Conservation (phyloP, 2,329 filamentous ascomycete genomes). For the Venturia effusa region DNA sequence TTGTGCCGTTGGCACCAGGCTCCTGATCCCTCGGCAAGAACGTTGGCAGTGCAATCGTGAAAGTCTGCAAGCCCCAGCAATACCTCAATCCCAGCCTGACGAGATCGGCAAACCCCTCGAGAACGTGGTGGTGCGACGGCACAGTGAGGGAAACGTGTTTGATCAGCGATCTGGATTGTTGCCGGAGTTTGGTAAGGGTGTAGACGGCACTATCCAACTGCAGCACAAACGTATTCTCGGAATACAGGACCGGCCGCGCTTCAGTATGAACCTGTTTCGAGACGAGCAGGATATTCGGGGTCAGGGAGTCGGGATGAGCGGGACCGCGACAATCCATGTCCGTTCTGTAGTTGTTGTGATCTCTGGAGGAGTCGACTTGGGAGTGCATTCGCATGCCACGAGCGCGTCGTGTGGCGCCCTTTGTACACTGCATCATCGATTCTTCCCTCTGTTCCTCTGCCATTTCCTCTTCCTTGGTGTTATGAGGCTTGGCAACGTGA, state of each 20-base stretch:
- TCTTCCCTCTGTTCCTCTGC: background rate
- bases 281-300: slow-evolving; percentile 27
- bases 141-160: slow-evolving; percentile 34
- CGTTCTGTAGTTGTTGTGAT: background rate
- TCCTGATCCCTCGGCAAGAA: slow-evolving; percentile 21
- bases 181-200: slow-evolving; percentile 29
- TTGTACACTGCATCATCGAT: background rate
- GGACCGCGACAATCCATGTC: background rate
- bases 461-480: slow-evolving; percentile 13
- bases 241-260: slow-evolving; percentile 30
- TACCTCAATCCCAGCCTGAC: slow-evolving; percentile 35
- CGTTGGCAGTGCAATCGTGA: slow-evolving; percentile 29
- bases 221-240: slow-evolving; percentile 29
- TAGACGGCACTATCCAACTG: slow-evolving; percentile 26
- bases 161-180: slow-evolving; percentile 32
- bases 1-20: slow-evolving; percentile 17
- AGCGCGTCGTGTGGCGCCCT: background rate
- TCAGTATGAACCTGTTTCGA: slow-evolving; percentile 30
- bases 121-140: slow-evolving; percentile 34
- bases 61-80: slow-evolving; percentile 33
- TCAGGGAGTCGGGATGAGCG: background rate
- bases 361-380: background rate
- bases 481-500: slow-evolving; percentile 14
- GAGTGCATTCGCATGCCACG: background rate
- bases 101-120: slow-evolving; percentile 35